Evolutionary conservation across 257 asterid genomes (phyloP), one percentile per base, ranked within the genome.

Genomic region (Plantago major): DNA sequence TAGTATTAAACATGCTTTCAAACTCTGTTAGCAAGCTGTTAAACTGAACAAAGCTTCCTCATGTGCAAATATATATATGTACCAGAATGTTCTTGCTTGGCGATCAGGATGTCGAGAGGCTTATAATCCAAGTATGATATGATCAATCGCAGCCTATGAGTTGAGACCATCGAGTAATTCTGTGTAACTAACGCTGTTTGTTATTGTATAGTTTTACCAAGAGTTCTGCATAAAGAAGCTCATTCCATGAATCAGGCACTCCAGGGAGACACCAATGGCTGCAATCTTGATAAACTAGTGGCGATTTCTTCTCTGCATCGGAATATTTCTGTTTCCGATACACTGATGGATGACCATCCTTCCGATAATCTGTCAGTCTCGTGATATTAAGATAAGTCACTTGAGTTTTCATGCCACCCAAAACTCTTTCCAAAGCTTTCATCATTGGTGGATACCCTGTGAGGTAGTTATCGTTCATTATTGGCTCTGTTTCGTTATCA

Each of bases 251-350:
- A 69, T 87, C 95, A 9, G 93, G 95, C 14, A 84, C 93, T 0
- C 95, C 95, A 0, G 95, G 95, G 4, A 87, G 86, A 58, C 95
- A 87, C 95, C 95, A 87, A 69, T 87, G 95, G 69, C 93, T 82
- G 64, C 95, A 87, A 58, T 87, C 93, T 43, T 87, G 95, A 28
- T 67, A 56, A 12, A 57, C 69, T 48, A 80, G 45, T 5, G 78
- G 88, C 26, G 79, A 53, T 69, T 46, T 57, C 54, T 58, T 72
- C 64, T 85, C 88, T 11, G 55, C 71, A 0, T 70, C 68, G 4
- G 85, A 60, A 10, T 65, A 50, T 22, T 77, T 66, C 1, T 46
- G 78, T 28, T 71, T 87, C 71, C 90, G 55, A 9, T 82, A 80
- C 15, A 87, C 60, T 19, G 93, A 87, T 6, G 95, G 95, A 44